These are phyloP conservation scores for Sphagnurus paluster DNA, from an alignment of 1,284 basidiomycete genomes.

Conservation along the genomic window DNA sequence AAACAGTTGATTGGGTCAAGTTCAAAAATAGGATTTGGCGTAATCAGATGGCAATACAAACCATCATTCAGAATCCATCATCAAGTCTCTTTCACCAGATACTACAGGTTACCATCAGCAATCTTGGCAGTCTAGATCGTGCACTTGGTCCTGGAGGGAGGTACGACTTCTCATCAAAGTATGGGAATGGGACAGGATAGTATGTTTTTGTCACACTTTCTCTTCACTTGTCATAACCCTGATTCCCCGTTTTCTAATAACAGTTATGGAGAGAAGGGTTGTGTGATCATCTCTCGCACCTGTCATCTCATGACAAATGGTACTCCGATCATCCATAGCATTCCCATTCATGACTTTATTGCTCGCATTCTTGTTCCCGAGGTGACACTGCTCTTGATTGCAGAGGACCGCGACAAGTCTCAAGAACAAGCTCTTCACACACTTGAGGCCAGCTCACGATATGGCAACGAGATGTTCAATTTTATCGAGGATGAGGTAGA, in stretches of 20 bases:
- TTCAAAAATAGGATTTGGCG: too few species aligned
- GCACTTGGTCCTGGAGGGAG: background rate
- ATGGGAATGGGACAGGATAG: slow-evolving; percentile 3
- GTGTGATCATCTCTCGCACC: background rate
- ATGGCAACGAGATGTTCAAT: background rate
- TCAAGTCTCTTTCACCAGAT: background rate
- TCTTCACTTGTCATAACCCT: background rate
- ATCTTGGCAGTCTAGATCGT: background rate
- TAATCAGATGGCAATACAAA: too few species aligned
- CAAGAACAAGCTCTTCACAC: background rate
- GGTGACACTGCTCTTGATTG: background rate
- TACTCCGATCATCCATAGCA: background rate
- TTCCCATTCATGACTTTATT: background rate
- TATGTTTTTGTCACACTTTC: background rate
- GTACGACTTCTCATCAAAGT: slow-evolving; percentile 1
- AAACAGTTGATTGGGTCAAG: too few species aligned
- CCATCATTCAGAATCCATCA: background rate
- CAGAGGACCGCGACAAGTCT: background rate
- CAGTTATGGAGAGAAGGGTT: slow-evolving; percentile 1
- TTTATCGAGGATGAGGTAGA: background rate
- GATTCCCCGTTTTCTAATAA: background rate
- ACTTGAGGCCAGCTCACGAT: background rate
- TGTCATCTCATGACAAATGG: background rate
- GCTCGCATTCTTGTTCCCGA: background rate
- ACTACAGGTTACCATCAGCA: too few species aligned